These are phyloP conservation scores for Pistacia vera DNA, from an alignment of 345 rosid species.

Conservation along the genomic window DNA sequence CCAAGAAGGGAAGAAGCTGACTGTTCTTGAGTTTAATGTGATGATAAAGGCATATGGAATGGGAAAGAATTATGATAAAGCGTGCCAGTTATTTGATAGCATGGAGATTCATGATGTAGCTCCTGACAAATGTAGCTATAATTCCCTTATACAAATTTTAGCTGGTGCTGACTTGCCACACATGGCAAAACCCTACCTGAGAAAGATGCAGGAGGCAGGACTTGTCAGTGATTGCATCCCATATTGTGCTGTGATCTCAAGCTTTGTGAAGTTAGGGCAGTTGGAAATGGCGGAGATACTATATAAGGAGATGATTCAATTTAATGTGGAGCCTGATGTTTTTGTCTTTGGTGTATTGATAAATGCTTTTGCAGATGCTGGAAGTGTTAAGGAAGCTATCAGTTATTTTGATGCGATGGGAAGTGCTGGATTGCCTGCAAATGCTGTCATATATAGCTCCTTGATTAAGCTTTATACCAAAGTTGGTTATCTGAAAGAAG, in stretches of 20 bases:
- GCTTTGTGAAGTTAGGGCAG: slow-evolving; percentile 71
- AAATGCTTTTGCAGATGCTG: slow-evolving; percentile 79
- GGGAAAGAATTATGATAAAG: slow-evolving; percentile 53
- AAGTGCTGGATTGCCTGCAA: slow-evolving; percentile 60
- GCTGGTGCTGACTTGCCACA: slow-evolving; percentile 62
- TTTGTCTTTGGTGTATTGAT: slow-evolving; percentile 78
- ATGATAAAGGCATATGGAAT: slow-evolving; percentile 91
- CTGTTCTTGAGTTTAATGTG: slow-evolving; percentile 74
- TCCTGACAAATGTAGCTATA: slow-evolving; percentile 75
- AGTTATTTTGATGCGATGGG: slow-evolving; percentile 61
- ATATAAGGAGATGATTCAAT: slow-evolving; percentile 63
- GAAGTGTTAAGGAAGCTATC: slow-evolving; percentile 63
- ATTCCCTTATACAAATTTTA: slow-evolving; percentile 68
- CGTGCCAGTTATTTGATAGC: slow-evolving; percentile 72
- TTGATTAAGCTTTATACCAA: slow-evolving; percentile 84
- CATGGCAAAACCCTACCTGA: slow-evolving; percentile 54
- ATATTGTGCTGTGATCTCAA: slow-evolving; percentile 76
- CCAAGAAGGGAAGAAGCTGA: slow-evolving; percentile 52
- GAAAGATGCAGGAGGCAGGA: slow-evolving; percentile 70
- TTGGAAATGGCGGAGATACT: slow-evolving; percentile 65
- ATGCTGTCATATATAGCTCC: slow-evolving; percentile 62
- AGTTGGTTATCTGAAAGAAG: slow-evolving; percentile 83
- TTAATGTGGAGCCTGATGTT: slow-evolving; percentile 60
- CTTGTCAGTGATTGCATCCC: slow-evolving; percentile 72
- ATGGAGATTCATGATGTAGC: slow-evolving; percentile 62